phyloP scores from a whole-genome alignment of 2,329 filamentous ascomycete genomes.

The Tolypocladium guangdongense region DNA sequence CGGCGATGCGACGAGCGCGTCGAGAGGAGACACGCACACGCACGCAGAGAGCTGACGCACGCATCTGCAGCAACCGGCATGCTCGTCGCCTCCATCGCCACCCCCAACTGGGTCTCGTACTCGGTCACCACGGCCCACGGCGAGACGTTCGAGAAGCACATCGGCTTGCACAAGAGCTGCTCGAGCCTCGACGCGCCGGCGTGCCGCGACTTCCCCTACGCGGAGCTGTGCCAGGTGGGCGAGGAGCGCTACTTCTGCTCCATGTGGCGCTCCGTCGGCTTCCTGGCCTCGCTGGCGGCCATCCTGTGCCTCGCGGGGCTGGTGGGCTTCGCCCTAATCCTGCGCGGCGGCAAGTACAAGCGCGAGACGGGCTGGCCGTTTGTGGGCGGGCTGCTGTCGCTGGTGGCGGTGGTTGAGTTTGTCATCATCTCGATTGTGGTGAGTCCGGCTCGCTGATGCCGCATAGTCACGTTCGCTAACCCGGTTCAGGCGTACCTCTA shows the following conservation, averaged over 20 bases:
- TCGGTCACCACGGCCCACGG: conserved; percentile 38
- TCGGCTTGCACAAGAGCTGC: conserved; percentile 76
- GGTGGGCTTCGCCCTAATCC: conserved; percentile 67
- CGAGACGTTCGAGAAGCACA: conserved; percentile 41
- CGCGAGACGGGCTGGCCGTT: conserved; percentile 77
- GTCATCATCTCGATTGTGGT: conserved; percentile 77
- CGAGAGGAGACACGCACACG: too few relatives aligned
- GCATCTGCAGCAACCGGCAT: conserved; percentile 50
- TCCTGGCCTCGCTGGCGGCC: conserved; percentile 74
- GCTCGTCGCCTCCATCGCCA: conserved; percentile 57
- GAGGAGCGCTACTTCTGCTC: conserved; percentile 67
- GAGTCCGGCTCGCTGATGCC: conserved; percentile 25
- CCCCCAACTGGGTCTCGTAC: conserved; percentile 63
- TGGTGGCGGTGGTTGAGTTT: conserved; percentile 60
- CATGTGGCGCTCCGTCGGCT: conserved; percentile 82
- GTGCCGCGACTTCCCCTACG: conserved; percentile 36
- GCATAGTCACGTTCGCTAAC: background rate
- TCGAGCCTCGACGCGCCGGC: conserved; percentile 52
- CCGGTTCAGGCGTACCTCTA: conserved; percentile 62
- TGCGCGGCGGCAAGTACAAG: conserved; percentile 68
- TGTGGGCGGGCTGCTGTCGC: conserved; percentile 51
- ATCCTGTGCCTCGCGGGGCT: conserved; percentile 73
- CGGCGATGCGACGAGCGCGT: too few relatives aligned
- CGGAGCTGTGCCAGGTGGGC: conserved; percentile 21
- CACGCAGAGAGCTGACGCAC: conserved; percentile 17